These are phyloP conservation scores for Suillus decipiens DNA, from an alignment of 768 basidiomycete genomes.

Conservation along the genomic window DNA sequence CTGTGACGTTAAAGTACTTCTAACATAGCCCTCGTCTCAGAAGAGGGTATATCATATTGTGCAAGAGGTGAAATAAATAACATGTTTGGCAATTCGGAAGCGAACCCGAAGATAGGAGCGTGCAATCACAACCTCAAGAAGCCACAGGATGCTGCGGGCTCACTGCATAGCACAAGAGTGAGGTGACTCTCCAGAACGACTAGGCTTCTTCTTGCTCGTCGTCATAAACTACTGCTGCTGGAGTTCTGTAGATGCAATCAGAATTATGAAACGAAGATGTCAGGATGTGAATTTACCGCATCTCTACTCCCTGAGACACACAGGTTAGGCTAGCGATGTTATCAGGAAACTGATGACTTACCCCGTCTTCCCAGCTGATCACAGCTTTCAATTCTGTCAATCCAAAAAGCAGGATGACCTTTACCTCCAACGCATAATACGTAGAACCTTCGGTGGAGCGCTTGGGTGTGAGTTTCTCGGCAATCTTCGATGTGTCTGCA, in stretches of 20 bases:
- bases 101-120: neutral
- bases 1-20: neutral
- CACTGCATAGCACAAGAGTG: neutral
- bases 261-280: slow-evolving; percentile 4
- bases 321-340: slow-evolving; percentile 2
- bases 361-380: slow-evolving; percentile 52
- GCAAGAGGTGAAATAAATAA: slow-evolving; percentile 3
- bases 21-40: neutral
- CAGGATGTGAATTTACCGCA: slow-evolving; percentile 28
- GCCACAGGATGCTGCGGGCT: neutral
- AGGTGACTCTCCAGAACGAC: neutral
- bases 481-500: slow-evolving; percentile 35
- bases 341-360: slow-evolving; percentile 27
- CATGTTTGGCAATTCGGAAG: neutral
- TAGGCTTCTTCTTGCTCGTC: slow-evolving; percentile 20
- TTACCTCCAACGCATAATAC: slow-evolving; percentile 32
- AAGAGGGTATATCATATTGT: neutral
- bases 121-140: slow-evolving; percentile 6
- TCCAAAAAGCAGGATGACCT: slow-evolving; percentile 50
- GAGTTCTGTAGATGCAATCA: slow-evolving; percentile 20
- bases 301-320: slow-evolving; percentile 36
- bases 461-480: slow-evolving; percentile 23
- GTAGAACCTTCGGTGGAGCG: slow-evolving; percentile 23
- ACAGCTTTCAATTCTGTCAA: slow-evolving; percentile 55
- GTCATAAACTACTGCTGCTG: slow-evolving; percentile 33